Percentiles rank a stretch among this genome's conserved stretches.
Evolutionary conservation across 805 yeast species (phyloP).

Genomic region (Metschnikowia borealis): DNA sequence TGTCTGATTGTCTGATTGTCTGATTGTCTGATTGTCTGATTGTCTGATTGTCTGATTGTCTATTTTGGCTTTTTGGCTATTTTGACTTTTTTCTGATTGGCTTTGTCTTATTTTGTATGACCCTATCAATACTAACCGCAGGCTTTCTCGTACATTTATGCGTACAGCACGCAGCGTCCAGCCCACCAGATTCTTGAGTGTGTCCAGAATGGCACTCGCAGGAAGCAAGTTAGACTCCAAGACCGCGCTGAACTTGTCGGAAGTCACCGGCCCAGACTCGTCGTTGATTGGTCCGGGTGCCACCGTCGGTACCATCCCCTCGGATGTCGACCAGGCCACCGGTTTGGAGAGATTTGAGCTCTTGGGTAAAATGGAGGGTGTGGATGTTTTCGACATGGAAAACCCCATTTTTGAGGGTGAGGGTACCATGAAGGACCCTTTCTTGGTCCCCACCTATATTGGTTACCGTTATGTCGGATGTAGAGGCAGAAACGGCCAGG

Average conservation of each 20-base stretch:
- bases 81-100: too few species aligned
- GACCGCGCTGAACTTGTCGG: slow-evolving; percentile 66
- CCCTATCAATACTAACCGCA: slow-evolving; percentile 17
- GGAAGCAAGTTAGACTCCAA: slow-evolving; percentile 38
- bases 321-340: slow-evolving; percentile 94
- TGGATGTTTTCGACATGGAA: slow-evolving; percentile 85
- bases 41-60: too few species aligned
- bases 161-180: slow-evolving; percentile 32
- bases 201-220: slow-evolving; percentile 27
- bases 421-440: slow-evolving; percentile 90
- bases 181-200: slow-evolving; percentile 33
- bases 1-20: too few species aligned
- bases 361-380: slow-evolving; percentile 92
- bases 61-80: too few species aligned
- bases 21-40: too few species aligned
- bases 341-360: slow-evolving; percentile 97
- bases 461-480: slow-evolving; percentile 95
- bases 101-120: too few species aligned
- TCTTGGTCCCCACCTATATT: slow-evolving; percentile 83
- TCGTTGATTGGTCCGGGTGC: slow-evolving; percentile 92
- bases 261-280: slow-evolving; percentile 69
- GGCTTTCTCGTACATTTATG: slow-evolving; percentile 36
- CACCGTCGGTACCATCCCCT: slow-evolving; percentile 76
- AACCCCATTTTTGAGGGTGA: slow-evolving; percentile 83
- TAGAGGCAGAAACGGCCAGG: slow-evolving; percentile 91